phyloP scores from a whole-genome alignment of 2,329 filamentous ascomycete genomes.

The Nakataea oryzae region DNA sequence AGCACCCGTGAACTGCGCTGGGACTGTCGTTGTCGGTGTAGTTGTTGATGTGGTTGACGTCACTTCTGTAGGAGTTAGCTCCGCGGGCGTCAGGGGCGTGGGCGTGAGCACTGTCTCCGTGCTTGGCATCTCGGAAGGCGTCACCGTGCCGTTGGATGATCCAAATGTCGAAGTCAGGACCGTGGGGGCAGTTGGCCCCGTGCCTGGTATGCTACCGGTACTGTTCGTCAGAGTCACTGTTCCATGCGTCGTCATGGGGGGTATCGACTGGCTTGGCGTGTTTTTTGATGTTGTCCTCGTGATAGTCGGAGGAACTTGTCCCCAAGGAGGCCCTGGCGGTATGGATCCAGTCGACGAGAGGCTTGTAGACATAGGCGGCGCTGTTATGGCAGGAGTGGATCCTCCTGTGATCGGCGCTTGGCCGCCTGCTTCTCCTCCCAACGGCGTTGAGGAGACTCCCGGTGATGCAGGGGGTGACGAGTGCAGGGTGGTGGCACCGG shows the following conservation, averaged over 20 bases:
- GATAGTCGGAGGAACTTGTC: not conserved
- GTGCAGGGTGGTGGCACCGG: not conserved
- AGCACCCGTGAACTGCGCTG: constrained; percentile 1
- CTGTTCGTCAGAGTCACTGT: not conserved
- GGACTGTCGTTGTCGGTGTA: not conserved
- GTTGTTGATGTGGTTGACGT: not conserved
- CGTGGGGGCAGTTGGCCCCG: not conserved
- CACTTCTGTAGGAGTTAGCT: not conserved
- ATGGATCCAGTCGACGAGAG: constrained; percentile 1
- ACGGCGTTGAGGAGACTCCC: not conserved
- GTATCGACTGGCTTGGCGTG: not conserved
- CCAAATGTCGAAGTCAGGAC: not conserved
- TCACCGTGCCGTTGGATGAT: not conserved
- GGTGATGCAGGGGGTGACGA: not conserved
- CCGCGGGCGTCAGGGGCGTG: not conserved
- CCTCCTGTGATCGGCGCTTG: not conserved
- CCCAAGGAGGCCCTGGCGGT: not conserved
- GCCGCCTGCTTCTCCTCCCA: not conserved
- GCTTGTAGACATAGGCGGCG: not conserved
- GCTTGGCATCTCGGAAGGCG: not conserved
- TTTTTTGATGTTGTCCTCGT: not conserved
- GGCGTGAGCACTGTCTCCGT: not conserved
- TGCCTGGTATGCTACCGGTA: not conserved
- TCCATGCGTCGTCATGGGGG: not conserved
- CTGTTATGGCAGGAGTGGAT: not conserved